These are phyloP conservation scores for Microdochium nivale DNA, from an alignment of 2,329 filamentous ascomycete species.

Conservation along the genomic window DNA sequence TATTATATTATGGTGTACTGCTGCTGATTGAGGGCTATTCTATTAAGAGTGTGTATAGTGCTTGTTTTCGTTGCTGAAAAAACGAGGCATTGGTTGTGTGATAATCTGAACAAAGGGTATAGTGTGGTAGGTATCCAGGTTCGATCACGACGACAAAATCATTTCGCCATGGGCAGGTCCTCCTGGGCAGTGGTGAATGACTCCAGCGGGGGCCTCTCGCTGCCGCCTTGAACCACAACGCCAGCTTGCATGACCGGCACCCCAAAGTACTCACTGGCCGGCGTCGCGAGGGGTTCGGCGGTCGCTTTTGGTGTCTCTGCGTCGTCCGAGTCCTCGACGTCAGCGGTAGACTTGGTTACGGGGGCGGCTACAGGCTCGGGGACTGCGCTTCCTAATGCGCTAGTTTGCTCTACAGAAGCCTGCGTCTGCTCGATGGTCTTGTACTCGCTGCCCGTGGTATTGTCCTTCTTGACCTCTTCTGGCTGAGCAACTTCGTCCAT, in stretches of 20 bases:
- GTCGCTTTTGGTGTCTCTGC: not conserved
- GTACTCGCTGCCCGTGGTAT: not conserved
- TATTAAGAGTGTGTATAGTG: too few relatives aligned
- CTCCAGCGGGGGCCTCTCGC: conserved; percentile 30
- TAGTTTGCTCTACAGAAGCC: not conserved
- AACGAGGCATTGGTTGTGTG: too few relatives aligned
- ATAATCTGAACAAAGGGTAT: too few relatives aligned
- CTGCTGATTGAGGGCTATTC: too few relatives aligned
- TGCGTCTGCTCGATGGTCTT: not conserved
- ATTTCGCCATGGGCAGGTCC: conserved; percentile 24
- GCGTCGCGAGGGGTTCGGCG: not conserved
- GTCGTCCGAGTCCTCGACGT: not conserved
- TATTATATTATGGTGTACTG: too few relatives aligned
- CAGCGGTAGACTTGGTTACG: not conserved
- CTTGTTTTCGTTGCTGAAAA: too few relatives aligned
- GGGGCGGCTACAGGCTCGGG: not conserved
- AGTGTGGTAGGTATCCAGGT: too few relatives aligned
- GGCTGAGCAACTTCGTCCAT: not conserved
- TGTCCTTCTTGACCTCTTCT: not conserved
- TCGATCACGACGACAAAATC: not conserved
- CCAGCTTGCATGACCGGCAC: not conserved
- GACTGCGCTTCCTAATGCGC: not conserved
- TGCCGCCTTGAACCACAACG: not conserved
- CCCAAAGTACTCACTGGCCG: not conserved
- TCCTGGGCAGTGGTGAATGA: conserved; percentile 47